Evolutionary conservation across 371 early-diverging fungal genomes (phyloP).

Genomic region (Mucor circinelloides): DNA sequence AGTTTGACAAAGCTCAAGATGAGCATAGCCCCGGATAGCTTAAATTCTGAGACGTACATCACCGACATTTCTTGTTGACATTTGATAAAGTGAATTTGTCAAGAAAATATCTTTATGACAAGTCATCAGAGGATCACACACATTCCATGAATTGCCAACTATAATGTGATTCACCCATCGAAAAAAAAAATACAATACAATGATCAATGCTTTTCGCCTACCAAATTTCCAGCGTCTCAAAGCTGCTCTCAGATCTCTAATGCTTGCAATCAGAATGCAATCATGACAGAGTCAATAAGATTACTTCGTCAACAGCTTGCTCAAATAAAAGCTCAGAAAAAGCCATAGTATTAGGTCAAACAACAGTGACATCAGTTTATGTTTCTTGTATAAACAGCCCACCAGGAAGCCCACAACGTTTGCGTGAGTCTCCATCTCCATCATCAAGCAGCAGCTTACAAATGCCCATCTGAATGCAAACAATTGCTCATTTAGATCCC

Average conservation of each 20-base stretch:
- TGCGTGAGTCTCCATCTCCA: too few relatives aligned
- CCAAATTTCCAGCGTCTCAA: neutral
- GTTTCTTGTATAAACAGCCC: neutral
- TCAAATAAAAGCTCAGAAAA: neutral
- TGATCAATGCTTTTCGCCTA: neutral
- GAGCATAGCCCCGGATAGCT: too few relatives aligned
- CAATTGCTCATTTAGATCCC: too few relatives aligned
- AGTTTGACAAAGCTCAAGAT: too few relatives aligned
- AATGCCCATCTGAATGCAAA: too few relatives aligned
- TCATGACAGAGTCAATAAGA: neutral
- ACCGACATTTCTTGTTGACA: too few relatives aligned
- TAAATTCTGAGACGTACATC: too few relatives aligned
- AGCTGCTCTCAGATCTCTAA: neutral
- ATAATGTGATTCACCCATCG: neutral
- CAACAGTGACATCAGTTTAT: neutral
- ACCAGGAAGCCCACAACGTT: too few relatives aligned
- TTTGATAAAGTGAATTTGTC: too few relatives aligned
- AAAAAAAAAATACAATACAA: neutral
- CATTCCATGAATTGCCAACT: neutral
- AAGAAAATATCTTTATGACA: neutral
- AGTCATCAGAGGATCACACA: neutral
- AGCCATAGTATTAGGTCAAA: neutral
- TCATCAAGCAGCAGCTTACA: too few relatives aligned
- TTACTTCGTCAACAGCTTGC: neutral
- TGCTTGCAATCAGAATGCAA: too few relatives aligned